phyloP scores from a whole-genome alignment of 768 basidiomycete species.

The Boletus vermiculosoides region DNA sequence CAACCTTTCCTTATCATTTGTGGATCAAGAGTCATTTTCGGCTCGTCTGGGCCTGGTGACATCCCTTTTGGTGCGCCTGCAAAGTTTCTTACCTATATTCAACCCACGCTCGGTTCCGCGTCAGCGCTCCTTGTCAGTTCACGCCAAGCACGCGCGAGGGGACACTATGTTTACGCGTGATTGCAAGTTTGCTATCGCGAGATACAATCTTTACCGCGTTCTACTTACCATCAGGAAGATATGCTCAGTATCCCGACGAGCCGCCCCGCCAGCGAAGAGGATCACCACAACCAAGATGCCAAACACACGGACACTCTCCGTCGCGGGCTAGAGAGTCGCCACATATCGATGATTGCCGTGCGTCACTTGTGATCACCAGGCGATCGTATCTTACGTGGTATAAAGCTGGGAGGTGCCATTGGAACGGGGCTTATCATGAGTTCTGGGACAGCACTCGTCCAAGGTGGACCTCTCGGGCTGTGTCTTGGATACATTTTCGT shows the following conservation, averaged over 20 bases:
- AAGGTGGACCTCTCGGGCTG: slow-evolving; percentile 58
- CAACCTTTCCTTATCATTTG: not conserved
- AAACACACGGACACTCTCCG: slow-evolving; percentile 33
- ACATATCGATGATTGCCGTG: slow-evolving; percentile 61
- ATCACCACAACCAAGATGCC: slow-evolving; percentile 28
- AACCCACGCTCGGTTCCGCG: not conserved
- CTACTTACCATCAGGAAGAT: not conserved
- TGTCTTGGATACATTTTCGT: slow-evolving; percentile 45
- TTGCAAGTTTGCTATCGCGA: not conserved
- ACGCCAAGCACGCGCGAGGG: not conserved
- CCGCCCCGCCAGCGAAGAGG: slow-evolving; percentile 12
- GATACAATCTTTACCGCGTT: not conserved
- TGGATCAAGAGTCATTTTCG: not conserved
- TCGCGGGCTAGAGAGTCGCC: slow-evolving; percentile 52
- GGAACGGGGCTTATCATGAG: slow-evolving; percentile 61
- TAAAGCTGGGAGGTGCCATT: slow-evolving; percentile 48
- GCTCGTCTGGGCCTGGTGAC: not conserved
- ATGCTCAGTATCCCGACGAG: not conserved
- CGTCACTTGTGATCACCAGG: slow-evolving; percentile 9
- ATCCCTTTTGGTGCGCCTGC: not conserved
- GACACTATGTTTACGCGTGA: not conserved
- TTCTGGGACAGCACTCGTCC: slow-evolving; percentile 58
- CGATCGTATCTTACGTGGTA: not conserved
- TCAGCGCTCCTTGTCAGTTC: not conserved
- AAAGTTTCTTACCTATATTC: not conserved